Percentiles rank a stretch among this genome's conserved stretches.
Evolutionary conservation across 2,329 filamentous ascomycete species (phyloP).

Genomic region (Monilinia aucupariae): DNA sequence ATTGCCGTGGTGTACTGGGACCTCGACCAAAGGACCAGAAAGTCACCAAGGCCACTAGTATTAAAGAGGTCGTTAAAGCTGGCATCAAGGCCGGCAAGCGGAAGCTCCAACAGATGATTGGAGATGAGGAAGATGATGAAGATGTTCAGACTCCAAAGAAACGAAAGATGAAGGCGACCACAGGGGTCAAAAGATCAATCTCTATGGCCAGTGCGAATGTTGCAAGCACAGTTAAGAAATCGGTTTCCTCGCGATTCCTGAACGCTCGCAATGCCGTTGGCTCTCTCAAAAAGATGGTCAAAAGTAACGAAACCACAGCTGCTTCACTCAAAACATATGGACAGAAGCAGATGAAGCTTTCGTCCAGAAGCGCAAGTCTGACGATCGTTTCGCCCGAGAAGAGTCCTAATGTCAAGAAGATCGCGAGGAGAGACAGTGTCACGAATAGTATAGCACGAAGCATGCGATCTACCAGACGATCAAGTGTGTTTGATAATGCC

Average conservation of each 20-base stretch:
- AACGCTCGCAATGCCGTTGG: constrained; percentile 24
- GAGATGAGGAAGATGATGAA: constrained; percentile 28
- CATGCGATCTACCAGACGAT: constrained; percentile 17
- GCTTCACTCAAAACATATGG: constrained; percentile 30
- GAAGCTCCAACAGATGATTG: constrained; percentile 50
- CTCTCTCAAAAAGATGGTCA: constrained; percentile 20
- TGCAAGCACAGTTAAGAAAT: constrained; percentile 39
- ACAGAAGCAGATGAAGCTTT: constrained; percentile 24
- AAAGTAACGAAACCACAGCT: constrained; percentile 23
- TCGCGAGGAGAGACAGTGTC: constrained; percentile 17
- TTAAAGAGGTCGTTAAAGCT: constrained; percentile 36
- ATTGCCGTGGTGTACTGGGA: constrained; percentile 60
- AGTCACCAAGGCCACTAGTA: constrained; percentile 40
- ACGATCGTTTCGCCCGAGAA: constrained; percentile 23
- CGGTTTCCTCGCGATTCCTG: constrained; percentile 32
- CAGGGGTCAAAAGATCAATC: constrained; percentile 36
- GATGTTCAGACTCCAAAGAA: constrained; percentile 38
- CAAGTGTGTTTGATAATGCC: constrained; percentile 13
- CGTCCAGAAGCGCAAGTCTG: constrained; percentile 28
- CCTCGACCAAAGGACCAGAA: constrained; percentile 55
- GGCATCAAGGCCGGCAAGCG: constrained; percentile 48
- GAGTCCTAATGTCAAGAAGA: constrained; percentile 16
- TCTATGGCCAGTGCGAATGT: constrained; percentile 35
- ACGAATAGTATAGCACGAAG: constrained; percentile 22
- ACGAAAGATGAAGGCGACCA: constrained; percentile 43